Percentiles rank a stretch among this genome's conserved stretches.
Evolutionary conservation across 129 eudicot genomes (phyloP).

Genomic region (Artemisia annua): DNA sequence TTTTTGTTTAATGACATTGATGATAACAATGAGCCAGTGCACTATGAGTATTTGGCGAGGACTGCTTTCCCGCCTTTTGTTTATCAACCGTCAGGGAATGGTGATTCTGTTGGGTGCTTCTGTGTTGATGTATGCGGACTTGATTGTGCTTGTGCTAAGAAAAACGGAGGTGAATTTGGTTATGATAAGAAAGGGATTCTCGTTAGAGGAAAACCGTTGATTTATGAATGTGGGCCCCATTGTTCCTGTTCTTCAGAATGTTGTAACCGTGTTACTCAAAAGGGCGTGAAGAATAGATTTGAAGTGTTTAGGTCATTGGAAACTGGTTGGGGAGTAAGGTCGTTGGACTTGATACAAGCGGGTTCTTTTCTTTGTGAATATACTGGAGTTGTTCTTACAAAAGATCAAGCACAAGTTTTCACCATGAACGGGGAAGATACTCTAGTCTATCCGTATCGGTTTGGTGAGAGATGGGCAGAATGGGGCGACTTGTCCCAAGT

Average conservation of each 20-base stretch:
- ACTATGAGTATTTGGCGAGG: slow-evolving; percentile 47
- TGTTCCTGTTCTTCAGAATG: slow-evolving; percentile 67
- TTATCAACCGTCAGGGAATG: slow-evolving; percentile 22
- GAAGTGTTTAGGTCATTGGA: slow-evolving; percentile 72
- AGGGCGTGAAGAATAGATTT: slow-evolving; percentile 54
- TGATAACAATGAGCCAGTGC: slow-evolving; percentile 51
- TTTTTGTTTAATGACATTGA: slow-evolving; percentile 63
- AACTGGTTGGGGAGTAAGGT: slow-evolving; percentile 83
- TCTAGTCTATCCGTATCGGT: slow-evolving; percentile 69
- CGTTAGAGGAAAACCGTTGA: slow-evolving; percentile 50
- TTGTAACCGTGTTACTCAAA: slow-evolving; percentile 63
- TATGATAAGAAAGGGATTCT: slow-evolving; percentile 57
- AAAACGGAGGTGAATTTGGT: slow-evolving; percentile 62
- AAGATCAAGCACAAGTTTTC: slow-evolving; percentile 57
- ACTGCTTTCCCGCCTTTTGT: slow-evolving; percentile 60
- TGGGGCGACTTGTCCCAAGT: slow-evolving; percentile 83
- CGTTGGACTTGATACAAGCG: slow-evolving; percentile 66
- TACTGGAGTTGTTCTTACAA: slow-evolving; percentile 70
- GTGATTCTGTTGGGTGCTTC: slow-evolving; percentile 41
- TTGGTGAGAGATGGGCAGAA: slow-evolving; percentile 74
- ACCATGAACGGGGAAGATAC: slow-evolving; percentile 78
- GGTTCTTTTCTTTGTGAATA: slow-evolving; percentile 77
- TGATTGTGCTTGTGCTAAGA: slow-evolving; percentile 55
- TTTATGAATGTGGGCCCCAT: slow-evolving; percentile 65
- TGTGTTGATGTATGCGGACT: slow-evolving; percentile 49